phyloP scores from a whole-genome alignment of 2,329 filamentous ascomycete genomes.

The Colletotrichum lindemuthianum region DNA sequence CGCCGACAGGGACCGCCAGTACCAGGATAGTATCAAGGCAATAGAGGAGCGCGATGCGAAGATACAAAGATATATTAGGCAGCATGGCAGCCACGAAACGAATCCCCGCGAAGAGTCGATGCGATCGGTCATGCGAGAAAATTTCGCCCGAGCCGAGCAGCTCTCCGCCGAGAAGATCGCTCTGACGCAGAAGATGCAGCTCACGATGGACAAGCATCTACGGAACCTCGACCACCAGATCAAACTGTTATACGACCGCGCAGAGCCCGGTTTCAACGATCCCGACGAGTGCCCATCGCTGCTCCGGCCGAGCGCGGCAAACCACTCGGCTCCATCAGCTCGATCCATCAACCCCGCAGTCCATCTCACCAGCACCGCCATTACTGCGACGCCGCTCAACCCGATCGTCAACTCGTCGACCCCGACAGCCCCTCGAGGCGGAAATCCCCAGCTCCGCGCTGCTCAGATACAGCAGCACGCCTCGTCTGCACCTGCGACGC shows the following conservation, averaged over 20 bases:
- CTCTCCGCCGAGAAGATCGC: constrained; percentile 80
- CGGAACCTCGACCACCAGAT: constrained; percentile 71
- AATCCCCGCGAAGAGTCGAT: constrained; percentile 81
- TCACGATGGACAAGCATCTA: constrained; percentile 70
- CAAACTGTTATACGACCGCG: constrained; percentile 69
- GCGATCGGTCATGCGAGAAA: constrained; percentile 72
- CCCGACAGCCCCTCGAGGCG: constrained; percentile 52
- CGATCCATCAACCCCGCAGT: constrained; percentile 56
- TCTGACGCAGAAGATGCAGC: constrained; percentile 71
- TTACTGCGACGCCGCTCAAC: constrained; percentile 48
- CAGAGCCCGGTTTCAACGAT: constrained; percentile 69
- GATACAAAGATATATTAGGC: constrained; percentile 84
- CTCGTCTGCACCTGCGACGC: constrained; percentile 68
- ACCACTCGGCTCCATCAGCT: constrained; percentile 53
- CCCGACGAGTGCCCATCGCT: constrained; percentile 72
- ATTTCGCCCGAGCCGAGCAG: constrained; percentile 74
- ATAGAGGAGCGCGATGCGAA: constrained; percentile 78
- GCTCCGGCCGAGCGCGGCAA: constrained; percentile 66
- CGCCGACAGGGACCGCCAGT: constrained; percentile 79
- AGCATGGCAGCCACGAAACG: constrained; percentile 76
- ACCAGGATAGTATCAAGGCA: constrained; percentile 73
- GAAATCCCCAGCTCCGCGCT: constrained; percentile 59
- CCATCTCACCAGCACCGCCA: constrained; percentile 43
- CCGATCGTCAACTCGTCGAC: constrained; percentile 52
- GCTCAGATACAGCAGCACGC: constrained; percentile 62